These are phyloP conservation scores for Scedosporium aurantiacum DNA, from an alignment of 2,329 filamentous ascomycete genomes.

Conservation along the genomic window DNA sequence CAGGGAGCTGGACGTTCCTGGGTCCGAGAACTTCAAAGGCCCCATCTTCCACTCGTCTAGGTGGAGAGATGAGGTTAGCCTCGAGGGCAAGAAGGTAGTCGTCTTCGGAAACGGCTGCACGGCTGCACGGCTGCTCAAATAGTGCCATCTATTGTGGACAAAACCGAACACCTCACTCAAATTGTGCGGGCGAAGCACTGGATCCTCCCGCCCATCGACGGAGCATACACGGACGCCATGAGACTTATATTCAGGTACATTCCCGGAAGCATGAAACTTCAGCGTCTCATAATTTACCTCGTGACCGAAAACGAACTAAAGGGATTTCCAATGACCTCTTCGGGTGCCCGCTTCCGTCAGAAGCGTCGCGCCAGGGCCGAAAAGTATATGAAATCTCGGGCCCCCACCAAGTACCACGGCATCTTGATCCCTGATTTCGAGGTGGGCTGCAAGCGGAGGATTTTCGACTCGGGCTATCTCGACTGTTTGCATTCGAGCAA, in stretches of 20 bases:
- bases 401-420: constrained; percentile 31
- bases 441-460: constrained; percentile 36
- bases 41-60: constrained; percentile 1
- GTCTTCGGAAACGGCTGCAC: constrained; percentile 31
- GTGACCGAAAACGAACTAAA: constrained; percentile 28
- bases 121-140: constrained; percentile 37
- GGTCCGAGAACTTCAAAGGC: neutral
- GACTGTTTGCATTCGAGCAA: constrained; percentile 26
- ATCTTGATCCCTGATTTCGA: constrained; percentile 17
- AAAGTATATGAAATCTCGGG: constrained; percentile 29
- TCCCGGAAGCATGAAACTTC: constrained; percentile 21
- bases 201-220: constrained; percentile 10
- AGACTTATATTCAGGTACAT: constrained; percentile 29
- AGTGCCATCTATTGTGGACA: constrained; percentile 27
- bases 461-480: constrained; percentile 35
- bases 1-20: neutral
- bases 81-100: constrained; percentile 24
- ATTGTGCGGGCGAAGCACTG: constrained; percentile 41
- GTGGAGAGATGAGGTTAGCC: constrained; percentile 28
- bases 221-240: constrained; percentile 25
- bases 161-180: constrained; percentile 23
- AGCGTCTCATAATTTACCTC: constrained; percentile 14
- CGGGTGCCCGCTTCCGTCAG: constrained; percentile 18
- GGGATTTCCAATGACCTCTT: constrained; percentile 23
- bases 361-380: constrained; percentile 23